These are phyloP conservation scores for Pseudodiploospora longispora DNA, from an alignment of 2,329 filamentous ascomycete genomes.

Conservation along the genomic window DNA sequence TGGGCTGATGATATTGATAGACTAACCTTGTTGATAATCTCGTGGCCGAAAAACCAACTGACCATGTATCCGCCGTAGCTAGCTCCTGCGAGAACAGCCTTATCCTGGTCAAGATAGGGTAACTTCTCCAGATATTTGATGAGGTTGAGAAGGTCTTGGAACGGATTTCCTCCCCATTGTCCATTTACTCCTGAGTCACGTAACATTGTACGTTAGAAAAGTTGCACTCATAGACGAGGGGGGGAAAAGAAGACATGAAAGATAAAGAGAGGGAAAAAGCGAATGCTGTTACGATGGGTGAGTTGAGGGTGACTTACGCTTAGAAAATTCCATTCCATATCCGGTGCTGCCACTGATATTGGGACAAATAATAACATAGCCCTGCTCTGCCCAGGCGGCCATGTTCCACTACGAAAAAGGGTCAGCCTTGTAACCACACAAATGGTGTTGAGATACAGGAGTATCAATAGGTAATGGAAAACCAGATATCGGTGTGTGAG, in stretches of 20 bases:
- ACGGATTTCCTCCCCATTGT: slow-evolving; percentile 46
- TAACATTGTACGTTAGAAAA: slow-evolving; percentile 10
- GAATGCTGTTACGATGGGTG: no score
- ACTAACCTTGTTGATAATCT: slow-evolving; percentile 37
- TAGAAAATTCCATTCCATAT: slow-evolving; percentile 37
- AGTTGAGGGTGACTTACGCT: slow-evolving; percentile 15
- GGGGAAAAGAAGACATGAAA: background rate
- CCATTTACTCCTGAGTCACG: slow-evolving; percentile 38
- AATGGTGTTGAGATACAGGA: no score
- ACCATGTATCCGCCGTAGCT: slow-evolving; percentile 55
- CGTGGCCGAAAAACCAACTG: slow-evolving; percentile 49
- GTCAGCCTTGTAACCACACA: no score
- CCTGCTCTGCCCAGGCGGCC: slow-evolving; percentile 51
- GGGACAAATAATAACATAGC: slow-evolving; percentile 51
- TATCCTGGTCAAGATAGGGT: slow-evolving; percentile 44
- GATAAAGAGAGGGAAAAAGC: background rate
- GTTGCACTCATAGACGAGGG: background rate
- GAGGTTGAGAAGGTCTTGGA: slow-evolving; percentile 46
- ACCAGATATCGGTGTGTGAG: no score
- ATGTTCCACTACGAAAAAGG: slow-evolving; percentile 37
- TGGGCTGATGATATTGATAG: background rate
- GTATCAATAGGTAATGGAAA: no score
- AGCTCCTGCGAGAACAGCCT: slow-evolving; percentile 44
- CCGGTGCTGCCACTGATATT: slow-evolving; percentile 51
- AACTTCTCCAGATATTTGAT: slow-evolving; percentile 42